phyloP scores from a whole-genome alignment of 331 rosid species.

The Quercus tomentella region DNA sequence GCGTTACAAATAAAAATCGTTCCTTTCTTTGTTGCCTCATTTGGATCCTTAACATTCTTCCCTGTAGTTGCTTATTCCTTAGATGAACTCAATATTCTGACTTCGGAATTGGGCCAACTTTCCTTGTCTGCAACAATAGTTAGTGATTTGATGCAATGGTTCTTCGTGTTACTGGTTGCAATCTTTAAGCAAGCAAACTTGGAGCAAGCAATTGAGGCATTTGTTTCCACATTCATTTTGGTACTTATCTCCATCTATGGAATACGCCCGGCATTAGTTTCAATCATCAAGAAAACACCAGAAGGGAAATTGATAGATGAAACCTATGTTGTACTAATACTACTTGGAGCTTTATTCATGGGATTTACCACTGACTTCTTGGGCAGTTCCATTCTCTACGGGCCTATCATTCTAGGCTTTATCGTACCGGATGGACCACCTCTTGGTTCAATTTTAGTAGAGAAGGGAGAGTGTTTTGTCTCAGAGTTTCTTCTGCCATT shows the following conservation, averaged over 20 bases:
- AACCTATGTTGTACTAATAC: slow-evolving; percentile 15
- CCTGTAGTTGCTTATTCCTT: slow-evolving; percentile 37
- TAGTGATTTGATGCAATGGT: slow-evolving; percentile 25
- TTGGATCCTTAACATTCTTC: slow-evolving; percentile 19
- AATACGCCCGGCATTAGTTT: slow-evolving; percentile 21
- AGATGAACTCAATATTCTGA: slow-evolving; percentile 40
- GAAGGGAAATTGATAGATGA: slow-evolving; percentile 40
- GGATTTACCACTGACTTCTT: not conserved
- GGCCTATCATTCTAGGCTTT: slow-evolving; percentile 40
- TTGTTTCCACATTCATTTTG: not conserved
- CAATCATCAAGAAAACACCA: slow-evolving; percentile 25
- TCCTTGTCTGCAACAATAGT: slow-evolving; percentile 44
- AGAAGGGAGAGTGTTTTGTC: slow-evolving; percentile 30
- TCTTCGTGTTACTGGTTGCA: not conserved
- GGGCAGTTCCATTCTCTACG: slow-evolving; percentile 19
- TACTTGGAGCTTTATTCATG: slow-evolving; percentile 23
- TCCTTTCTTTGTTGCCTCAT: not conserved
- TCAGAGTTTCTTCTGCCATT: slow-evolving; percentile 39
- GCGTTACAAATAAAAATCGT: not conserved
- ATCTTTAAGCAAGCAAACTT: accelerated
- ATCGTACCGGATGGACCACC: slow-evolving; percentile 56
- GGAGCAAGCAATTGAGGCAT: not conserved
- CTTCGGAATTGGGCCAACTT: slow-evolving; percentile 57
- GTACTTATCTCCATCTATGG: not conserved
- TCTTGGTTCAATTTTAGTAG: slow-evolving; percentile 41